Evolutionary conservation across 2,329 filamentous ascomycete genomes (phyloP), one percentile per base, ranked within the genome.

Genomic region (Macrophomina pseudophaseolina): DNA sequence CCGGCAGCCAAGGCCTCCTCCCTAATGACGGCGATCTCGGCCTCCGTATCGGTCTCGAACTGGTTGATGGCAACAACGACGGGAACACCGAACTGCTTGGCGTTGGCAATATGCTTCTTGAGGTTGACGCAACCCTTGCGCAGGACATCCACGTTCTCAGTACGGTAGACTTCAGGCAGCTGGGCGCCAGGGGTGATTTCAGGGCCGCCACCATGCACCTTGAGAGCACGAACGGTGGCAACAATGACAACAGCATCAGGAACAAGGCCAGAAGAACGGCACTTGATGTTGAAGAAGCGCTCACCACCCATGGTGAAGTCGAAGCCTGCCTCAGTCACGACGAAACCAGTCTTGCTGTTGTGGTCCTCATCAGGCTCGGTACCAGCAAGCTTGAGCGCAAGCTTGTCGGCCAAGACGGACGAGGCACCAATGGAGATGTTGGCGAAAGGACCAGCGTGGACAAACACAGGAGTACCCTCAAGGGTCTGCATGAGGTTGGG

Each of bases 211-310:
- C 95, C 95, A 79, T 99, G 95, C 4, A 97, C 94, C 86, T 99
- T 99, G 70, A 99, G 85, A 6, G 95, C 95, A 72, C 95, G 91
- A 53, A 99, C 92, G 2, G 95, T 99, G 30, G 95, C 94, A 44
- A 99, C 95, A 67, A 99, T 90, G 52, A 99, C 93, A 6, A 97
- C 94, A 1, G 93, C 92, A 75, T 99, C 95, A 1, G 95, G 95
- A 2, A 93, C 88, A 53, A 99, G 89, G 30, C 94, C 94, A 5
- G 94, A 97, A 9, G 93, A 91, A 68, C 95, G 91, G 83, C 95
- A 98, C 86, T 99, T 99, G 85, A 99, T 98, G 84, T 99, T 98
- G 88, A 99, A 98, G 86, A 99, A 99, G 63, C 95, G 91, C 86
- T 99, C 95, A 70, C 95, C 95, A 70, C 95, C 95, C 95, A 99